A percentile compares a stretch with the other conserved stretches of the same genome.
phyloP scores from a whole-genome alignment of 2,329 filamentous ascomycete genomes.

The Plectosphaerella plurivora region DNA sequence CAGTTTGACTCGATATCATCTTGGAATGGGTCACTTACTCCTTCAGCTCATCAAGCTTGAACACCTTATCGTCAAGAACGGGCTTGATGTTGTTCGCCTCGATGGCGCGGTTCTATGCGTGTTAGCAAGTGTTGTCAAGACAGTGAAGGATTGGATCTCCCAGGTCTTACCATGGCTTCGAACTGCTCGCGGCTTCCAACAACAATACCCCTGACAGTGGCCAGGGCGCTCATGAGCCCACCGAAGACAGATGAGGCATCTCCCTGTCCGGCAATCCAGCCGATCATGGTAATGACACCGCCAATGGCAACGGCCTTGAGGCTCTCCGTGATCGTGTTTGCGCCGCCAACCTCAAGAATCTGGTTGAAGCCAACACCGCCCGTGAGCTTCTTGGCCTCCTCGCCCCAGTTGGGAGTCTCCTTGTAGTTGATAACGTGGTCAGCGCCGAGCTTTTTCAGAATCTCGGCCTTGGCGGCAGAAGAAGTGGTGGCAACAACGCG shows the following conservation, averaged over 20 bases:
- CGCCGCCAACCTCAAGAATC: slow-evolving; percentile 43
- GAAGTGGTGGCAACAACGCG: slow-evolving; percentile 45
- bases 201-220: not conserved
- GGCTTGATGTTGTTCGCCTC: slow-evolving; percentile 39
- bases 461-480: slow-evolving; percentile 36
- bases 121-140: not conserved
- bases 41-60: not conserved
- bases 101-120: slow-evolving; percentile 26
- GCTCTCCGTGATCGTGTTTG: slow-evolving; percentile 33
- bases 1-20: not conserved
- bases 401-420: slow-evolving; percentile 39
- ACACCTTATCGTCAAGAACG: slow-evolving; percentile 36
- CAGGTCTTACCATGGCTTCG: not conserved
- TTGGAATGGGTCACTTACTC: not conserved
- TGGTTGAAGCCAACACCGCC: slow-evolving; percentile 41
- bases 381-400: slow-evolving; percentile 35
- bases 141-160: no score
- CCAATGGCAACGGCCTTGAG: slow-evolving; percentile 39
- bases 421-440: slow-evolving; percentile 48
- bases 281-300: slow-evolving; percentile 38
- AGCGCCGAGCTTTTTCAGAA: slow-evolving; percentile 40
- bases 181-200: slow-evolving; percentile 1
- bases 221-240: not conserved
- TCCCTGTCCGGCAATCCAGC: slow-evolving; percentile 16
- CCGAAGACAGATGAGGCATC: not conserved